Conservation (phyloP, 2,329 filamentous ascomycete genomes). For the Monosporascus sp. region DNA sequence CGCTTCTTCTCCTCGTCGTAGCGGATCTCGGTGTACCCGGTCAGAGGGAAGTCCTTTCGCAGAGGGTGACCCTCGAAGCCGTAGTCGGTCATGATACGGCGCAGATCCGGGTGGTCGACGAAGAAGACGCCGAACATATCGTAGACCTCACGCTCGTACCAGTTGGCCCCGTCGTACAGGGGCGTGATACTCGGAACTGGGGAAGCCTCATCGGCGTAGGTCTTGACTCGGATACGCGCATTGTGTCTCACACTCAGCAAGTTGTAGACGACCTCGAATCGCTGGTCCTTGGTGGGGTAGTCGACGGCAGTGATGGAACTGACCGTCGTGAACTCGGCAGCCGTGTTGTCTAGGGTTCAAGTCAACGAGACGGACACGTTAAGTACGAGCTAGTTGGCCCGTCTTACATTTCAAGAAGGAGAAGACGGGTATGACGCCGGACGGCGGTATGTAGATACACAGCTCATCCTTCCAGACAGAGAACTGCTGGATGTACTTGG, state of each 20-base stretch:
- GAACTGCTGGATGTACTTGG: slow-evolving; percentile 98
- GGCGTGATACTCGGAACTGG: slow-evolving; percentile 83
- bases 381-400: slow-evolving; percentile 8
- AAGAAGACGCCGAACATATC: slow-evolving; percentile 98
- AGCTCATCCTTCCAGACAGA: slow-evolving; percentile 99
- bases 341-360: slow-evolving; percentile 70
- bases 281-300: slow-evolving; percentile 89
- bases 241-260: slow-evolving; percentile 94
- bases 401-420: slow-evolving; percentile 75
- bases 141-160: slow-evolving; percentile 98
- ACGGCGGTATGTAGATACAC: slow-evolving; percentile 84
- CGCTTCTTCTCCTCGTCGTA: slow-evolving; percentile 99
- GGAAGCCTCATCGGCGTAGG: slow-evolving; percentile 92
- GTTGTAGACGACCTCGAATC: slow-evolving; percentile 98
- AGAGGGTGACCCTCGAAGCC: slow-evolving; percentile 97
- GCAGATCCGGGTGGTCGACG: slow-evolving; percentile 85
- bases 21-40: slow-evolving; percentile 94
- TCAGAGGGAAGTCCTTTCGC: slow-evolving; percentile 96
- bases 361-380: slow-evolving; percentile 4
- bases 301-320: slow-evolving; percentile 92
- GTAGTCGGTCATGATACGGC: slow-evolving; percentile 99
- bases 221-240: slow-evolving; percentile 94
- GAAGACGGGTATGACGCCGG: slow-evolving; percentile 86
- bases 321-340: slow-evolving; percentile 92
- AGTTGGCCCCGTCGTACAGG: slow-evolving; percentile 93